phyloP scores from a whole-genome alignment of 2,329 filamentous ascomycete species.

The Aspergillus thermomutatus region DNA sequence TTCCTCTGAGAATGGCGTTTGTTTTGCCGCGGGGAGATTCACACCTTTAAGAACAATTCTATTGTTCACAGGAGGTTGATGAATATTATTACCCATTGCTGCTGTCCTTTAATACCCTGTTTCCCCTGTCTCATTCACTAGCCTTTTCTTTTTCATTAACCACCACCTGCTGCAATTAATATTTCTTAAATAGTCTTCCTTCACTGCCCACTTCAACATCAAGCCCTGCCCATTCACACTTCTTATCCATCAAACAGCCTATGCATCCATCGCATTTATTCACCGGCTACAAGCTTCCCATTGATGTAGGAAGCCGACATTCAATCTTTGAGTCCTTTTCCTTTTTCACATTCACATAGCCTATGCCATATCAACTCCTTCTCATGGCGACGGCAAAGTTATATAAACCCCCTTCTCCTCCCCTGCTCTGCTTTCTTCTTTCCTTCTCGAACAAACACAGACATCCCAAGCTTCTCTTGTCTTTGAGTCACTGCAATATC shows the following conservation, averaged over 20 bases:
- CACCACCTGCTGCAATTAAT: background rate
- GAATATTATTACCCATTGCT: background rate
- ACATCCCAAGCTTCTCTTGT: background rate
- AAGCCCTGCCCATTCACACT: constrained; percentile 9
- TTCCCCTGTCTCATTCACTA: background rate
- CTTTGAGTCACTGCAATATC: background rate
- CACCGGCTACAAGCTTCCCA: constrained; percentile 7
- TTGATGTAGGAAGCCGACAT: constrained; percentile 16
- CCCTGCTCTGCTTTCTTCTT: background rate
- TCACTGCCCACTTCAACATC: background rate
- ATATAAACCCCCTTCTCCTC: background rate
- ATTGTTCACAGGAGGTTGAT: background rate
- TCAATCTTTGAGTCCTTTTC: constrained; percentile 5
- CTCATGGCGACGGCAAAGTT: background rate
- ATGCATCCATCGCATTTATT: constrained; percentile 11
- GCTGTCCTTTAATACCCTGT: background rate
- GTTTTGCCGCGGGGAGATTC: background rate
- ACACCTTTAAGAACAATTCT: background rate
- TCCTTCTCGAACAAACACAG: background rate
- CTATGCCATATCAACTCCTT: background rate
- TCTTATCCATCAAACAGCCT: constrained; percentile 9
- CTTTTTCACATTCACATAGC: constrained; percentile 1
- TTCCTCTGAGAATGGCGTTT: background rate
- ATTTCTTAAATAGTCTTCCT: background rate
- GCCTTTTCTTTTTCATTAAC: background rate